phyloP scores from a whole-genome alignment of 371 early-diverging fungal species.

The Saksenaea vasiformis region DNA sequence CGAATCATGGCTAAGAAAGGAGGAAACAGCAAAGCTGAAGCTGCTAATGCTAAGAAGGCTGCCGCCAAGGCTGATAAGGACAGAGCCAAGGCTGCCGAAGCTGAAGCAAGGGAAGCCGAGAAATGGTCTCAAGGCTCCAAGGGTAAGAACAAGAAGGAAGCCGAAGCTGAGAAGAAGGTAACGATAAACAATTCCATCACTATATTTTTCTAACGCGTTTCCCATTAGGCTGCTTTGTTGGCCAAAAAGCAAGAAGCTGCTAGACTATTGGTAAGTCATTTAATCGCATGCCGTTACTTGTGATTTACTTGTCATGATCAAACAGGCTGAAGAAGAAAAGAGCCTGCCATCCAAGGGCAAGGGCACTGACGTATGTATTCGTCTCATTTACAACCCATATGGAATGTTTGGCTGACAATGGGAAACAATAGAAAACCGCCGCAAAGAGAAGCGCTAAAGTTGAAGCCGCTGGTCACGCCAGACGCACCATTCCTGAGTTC shows the following conservation, averaged over 20 bases:
- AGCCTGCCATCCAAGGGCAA: slow-evolving; percentile 25
- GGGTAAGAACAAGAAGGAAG: slow-evolving; percentile 66
- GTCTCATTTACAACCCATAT: background rate
- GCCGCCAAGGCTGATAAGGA: slow-evolving; percentile 66
- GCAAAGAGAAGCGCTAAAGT: slow-evolving; percentile 54
- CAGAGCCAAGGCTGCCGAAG: slow-evolving; percentile 48
- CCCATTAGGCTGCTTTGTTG: slow-evolving; percentile 33
- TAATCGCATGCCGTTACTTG: background rate
- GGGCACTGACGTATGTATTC: slow-evolving; percentile 24
- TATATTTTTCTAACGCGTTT: background rate
- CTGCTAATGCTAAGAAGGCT: slow-evolving; percentile 75
- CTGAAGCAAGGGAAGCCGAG: slow-evolving; percentile 59
- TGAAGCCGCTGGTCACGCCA: slow-evolving; percentile 45
- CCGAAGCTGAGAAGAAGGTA: slow-evolving; percentile 72
- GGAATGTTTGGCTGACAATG: background rate
- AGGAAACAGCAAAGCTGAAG: slow-evolving; percentile 53
- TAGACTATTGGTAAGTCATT: slow-evolving; percentile 26
- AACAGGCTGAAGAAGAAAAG: slow-evolving; percentile 50
- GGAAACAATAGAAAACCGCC: slow-evolving; percentile 50
- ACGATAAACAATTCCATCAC: background rate
- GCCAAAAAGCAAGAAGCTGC: slow-evolving; percentile 49
- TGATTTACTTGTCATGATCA: background rate
- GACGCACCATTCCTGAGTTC: slow-evolving; percentile 62
- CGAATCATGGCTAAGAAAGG: slow-evolving; percentile 44
- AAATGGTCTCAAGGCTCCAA: slow-evolving; percentile 78